Conservation (phyloP, 805 yeast species). For the Naumovozyma baii region DNA sequence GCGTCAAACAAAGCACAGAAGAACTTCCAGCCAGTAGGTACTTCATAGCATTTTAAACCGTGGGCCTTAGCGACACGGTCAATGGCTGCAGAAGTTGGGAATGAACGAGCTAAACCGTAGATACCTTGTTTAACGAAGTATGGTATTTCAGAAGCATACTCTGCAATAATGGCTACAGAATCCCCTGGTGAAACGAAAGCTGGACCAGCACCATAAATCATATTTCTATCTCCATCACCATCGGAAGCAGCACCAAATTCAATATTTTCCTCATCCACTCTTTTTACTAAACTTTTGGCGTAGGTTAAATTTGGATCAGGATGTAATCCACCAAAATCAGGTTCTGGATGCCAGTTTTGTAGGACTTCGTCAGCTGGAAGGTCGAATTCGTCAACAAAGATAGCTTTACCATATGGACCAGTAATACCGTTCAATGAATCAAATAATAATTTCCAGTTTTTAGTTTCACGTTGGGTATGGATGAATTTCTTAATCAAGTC, state of each 20-base stretch:
- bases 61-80: conserved; percentile 80
- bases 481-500: conserved; percentile 67
- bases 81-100: conserved; percentile 94
- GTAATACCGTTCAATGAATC: conserved; percentile 94
- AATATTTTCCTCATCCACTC: conserved; percentile 72
- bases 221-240: conserved; percentile 98
- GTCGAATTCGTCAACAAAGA: conserved; percentile 79
- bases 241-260: conserved; percentile 98
- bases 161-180: conserved; percentile 94
- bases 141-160: conserved; percentile 86
- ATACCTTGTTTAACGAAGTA: conserved; percentile 80
- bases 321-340: conserved; percentile 95
- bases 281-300: conserved; percentile 75
- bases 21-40: conserved; percentile 98
- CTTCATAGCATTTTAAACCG: conserved; percentile 75
- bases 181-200: conserved; percentile 98
- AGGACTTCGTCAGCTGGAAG: conserved; percentile 51
- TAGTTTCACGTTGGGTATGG: conserved; percentile 35
- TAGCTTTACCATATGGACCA: conserved; percentile 86
- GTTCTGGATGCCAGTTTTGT: conserved; percentile 63
- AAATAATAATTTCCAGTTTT: conserved; percentile 64
- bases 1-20: conserved; percentile 94
- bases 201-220: conserved; percentile 86
- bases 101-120: conserved; percentile 88
- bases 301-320: conserved; percentile 97